Conservation (phyloP, 345 rosid genomes). For the Aegle marmelos region DNA sequence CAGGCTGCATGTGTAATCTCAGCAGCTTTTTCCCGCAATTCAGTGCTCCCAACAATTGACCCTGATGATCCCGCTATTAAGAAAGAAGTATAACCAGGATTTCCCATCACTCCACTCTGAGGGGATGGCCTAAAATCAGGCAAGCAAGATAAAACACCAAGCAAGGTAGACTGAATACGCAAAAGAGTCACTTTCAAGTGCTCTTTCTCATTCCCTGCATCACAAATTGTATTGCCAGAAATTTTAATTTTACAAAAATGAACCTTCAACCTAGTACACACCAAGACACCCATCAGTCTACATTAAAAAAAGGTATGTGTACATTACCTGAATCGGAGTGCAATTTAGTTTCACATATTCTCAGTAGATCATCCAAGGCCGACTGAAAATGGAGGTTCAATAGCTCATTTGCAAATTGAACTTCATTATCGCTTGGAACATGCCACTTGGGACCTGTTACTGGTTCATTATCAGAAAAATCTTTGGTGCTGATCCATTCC, state of each 20-base stretch:
- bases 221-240: conserved; percentile 23
- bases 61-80: conserved; percentile 97
- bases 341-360: conserved; percentile 69
- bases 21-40: conserved; percentile 86
- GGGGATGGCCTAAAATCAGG: conserved; percentile 93
- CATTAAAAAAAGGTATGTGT: not conserved
- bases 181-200: conserved; percentile 97
- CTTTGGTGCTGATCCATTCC: conserved; percentile 93
- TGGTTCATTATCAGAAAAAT: conserved; percentile 50
- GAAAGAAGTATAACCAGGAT: conserved; percentile 51
- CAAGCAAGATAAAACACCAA: conserved; percentile 97
- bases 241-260: conserved; percentile 9
- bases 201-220: conserved; percentile 92
- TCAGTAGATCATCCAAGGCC: conserved; percentile 82
- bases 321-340: conserved; percentile 80
- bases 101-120: conserved; percentile 55
- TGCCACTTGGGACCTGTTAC: conserved; percentile 74
- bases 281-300: not conserved
- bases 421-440: conserved; percentile 78
- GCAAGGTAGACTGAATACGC: conserved; percentile 94
- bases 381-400: conserved; percentile 79
- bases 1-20: conserved; percentile 72
- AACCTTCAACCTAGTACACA: conserved; percentile 3
- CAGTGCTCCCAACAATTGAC: conserved; percentile 75
- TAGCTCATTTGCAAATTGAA: conserved; percentile 94